Base-by-base conservation (phyloP, 1,284 basidiomycete species). In the Ceratobasidium theobromae region DNA sequence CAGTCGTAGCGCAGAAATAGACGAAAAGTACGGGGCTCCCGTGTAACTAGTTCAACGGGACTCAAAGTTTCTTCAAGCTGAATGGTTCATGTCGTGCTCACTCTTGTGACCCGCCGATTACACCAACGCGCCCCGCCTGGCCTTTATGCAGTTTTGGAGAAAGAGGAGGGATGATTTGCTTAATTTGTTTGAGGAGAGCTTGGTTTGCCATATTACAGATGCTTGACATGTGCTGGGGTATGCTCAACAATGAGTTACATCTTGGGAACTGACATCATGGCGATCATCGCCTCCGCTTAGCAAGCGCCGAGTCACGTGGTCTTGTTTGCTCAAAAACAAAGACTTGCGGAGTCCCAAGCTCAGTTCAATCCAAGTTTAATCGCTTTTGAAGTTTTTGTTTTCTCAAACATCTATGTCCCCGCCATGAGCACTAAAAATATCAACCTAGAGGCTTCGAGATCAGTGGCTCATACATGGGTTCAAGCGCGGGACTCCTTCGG, bases 21-120 rank as follows among this genome's bases (percentile, higher is more conserved):
- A 86, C 2, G 93, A 88, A 74, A 96, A 99, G 82, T 87, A 99
- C 0, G 96, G 96, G 25, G 96, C 96, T 16, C 96, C 97, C 0
- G 95, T 93, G 76, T 98, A 99, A 72, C 79, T 81, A 55, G 1
- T 18, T 14, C 18, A 12, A 54, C 30, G 49, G 38, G 12, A 32
- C 28, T 25, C 38, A 11, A 1, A 28, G 1, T 12, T 25, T 25
- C 33, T 48, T 62, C n/a, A 27, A 25, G 14, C 46, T 40, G 12
- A 40, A 41, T 21, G 14, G n/a, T 2, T 12, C 8, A 51, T 14
- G 12, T 6, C n/a, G 1, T 11, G 74, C 82, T 70, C 71, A 95
- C 93, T 98, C 96, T 69, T 89, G 81, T 30, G 91, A 92, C 23
- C 96, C 96, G 60, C 96, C 96, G 2, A 99, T 82, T 18, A 99